These are phyloP conservation scores for Hyaloscypha bicolor DNA, from an alignment of 495 filamentous ascomycete species.

Conservation along the genomic window DNA sequence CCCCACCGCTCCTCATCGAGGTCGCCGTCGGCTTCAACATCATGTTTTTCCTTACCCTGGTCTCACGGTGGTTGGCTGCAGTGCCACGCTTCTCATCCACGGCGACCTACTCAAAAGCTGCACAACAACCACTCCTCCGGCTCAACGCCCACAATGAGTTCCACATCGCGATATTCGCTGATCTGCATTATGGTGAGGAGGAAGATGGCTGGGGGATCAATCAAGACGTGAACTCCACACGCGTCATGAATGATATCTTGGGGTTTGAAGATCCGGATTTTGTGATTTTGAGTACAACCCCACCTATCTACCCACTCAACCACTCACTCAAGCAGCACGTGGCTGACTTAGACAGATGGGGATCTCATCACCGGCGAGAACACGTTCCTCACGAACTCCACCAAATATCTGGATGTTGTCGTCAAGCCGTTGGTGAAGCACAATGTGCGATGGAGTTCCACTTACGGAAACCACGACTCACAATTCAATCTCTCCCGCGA, in stretches of 20 bases:
- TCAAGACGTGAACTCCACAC: constrained; percentile 60
- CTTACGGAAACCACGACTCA: constrained; percentile 77
- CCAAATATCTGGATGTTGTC: constrained; percentile 61
- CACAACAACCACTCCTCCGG: constrained; percentile 15
- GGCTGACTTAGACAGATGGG: constrained; percentile 45
- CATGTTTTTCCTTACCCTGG: constrained; percentile 12
- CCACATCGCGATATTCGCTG: constrained; percentile 60
- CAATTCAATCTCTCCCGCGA: constrained; percentile 59
- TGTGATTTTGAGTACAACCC: constrained; percentile 56
- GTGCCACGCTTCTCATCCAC: constrained; percentile 2
- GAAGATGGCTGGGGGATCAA: constrained; percentile 59
- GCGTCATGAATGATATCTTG: constrained; percentile 63
- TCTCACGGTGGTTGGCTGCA: constrained; percentile 8
- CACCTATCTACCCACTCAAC: background rate
- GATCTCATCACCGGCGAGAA: constrained; percentile 75
- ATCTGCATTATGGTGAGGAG: constrained; percentile 71
- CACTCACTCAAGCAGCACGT: background rate
- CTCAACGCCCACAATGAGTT: constrained; percentile 22
- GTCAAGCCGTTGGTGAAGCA: constrained; percentile 57
- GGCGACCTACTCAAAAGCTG: background rate
- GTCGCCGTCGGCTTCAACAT: constrained; percentile 4
- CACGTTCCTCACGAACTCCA: constrained; percentile 58
- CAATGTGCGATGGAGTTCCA: constrained; percentile 62
- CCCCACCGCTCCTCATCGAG: background rate
- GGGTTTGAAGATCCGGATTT: constrained; percentile 57